A percentile compares a stretch with the other conserved stretches of the same genome.
Conservation (phyloP, 352 stramenopile species). For the Pythium monospermum region DNA sequence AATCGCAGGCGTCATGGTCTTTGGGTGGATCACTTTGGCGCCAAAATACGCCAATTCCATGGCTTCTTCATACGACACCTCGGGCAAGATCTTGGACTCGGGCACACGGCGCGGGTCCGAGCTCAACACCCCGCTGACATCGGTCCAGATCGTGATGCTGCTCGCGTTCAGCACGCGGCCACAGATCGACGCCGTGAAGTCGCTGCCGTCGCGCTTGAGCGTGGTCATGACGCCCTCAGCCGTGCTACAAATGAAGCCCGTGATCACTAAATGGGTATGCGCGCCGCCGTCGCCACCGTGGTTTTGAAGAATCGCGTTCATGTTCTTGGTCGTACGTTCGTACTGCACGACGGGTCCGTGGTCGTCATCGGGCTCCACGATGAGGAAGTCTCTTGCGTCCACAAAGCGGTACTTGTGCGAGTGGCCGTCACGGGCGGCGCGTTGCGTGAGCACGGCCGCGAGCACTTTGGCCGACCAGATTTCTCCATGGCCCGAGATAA, state of each 20-base stretch:
- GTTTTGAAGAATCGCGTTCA: conserved; percentile 42
- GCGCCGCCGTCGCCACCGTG: conserved; percentile 27
- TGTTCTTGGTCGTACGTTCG: conserved; percentile 60
- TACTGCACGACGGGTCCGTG: conserved; percentile 79
- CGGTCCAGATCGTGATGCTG: conserved; percentile 96
- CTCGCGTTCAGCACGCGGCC: conserved; percentile 88
- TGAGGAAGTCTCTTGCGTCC: conserved; percentile 89
- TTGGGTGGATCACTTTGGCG: conserved; percentile 96
- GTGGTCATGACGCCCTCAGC: conserved; percentile 94
- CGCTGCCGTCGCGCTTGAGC: conserved; percentile 94
- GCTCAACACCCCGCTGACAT: conserved; percentile 94
- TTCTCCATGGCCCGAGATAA: conserved; percentile 95
- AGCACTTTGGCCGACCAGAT: conserved; percentile 94
- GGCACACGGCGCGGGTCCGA: conserved; percentile 94
- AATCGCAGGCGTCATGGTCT: conserved; percentile 93
- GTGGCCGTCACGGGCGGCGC: conserved; percentile 39
- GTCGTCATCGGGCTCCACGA: conserved; percentile 72
- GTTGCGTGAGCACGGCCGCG: conserved; percentile 59
- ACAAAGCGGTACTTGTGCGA: conserved; percentile 84
- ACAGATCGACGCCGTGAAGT: conserved; percentile 97
- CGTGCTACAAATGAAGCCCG: conserved; percentile 96
- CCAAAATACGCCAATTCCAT: conserved; percentile 99
- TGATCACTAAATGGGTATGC: conserved; percentile 90
- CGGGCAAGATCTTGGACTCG: conserved; percentile 83
- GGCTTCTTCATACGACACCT: conserved; percentile 96